Evolutionary conservation across 2,329 filamentous ascomycete genomes (phyloP).

Genomic region (Aspergillus terreus): DNA sequence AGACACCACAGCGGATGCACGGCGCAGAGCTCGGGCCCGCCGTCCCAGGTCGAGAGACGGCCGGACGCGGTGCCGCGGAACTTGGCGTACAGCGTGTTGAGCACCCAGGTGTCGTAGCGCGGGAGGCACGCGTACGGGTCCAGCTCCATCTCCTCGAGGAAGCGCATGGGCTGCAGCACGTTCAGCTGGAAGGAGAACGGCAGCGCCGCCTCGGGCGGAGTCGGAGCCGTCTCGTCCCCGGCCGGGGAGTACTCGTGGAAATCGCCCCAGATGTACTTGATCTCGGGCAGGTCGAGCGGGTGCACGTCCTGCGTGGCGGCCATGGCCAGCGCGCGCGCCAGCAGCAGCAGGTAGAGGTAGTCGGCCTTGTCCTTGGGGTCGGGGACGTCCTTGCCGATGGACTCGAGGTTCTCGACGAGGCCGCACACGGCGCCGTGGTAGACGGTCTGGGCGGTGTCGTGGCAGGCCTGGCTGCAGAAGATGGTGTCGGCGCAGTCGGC

Average conservation of each 20-base stretch:
- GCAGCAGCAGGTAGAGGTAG: slow-evolving; percentile 57
- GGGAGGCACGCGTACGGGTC: slow-evolving; percentile 52
- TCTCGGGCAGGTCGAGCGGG: slow-evolving; percentile 57
- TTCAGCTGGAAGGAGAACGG: slow-evolving; percentile 61
- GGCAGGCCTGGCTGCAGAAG: slow-evolving; percentile 58
- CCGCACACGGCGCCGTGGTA: slow-evolving; percentile 61
- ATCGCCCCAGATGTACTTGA: slow-evolving; percentile 65
- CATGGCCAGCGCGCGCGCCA: slow-evolving; percentile 58
- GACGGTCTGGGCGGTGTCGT: slow-evolving; percentile 49
- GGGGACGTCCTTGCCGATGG: slow-evolving; percentile 56
- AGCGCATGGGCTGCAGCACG: slow-evolving; percentile 56
- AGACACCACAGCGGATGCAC: slow-evolving; percentile 96
- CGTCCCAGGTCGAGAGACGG: slow-evolving; percentile 69
- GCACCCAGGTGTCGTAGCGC: slow-evolving; percentile 54
- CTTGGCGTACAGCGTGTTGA: slow-evolving; percentile 90
- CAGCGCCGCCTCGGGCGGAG: slow-evolving; percentile 42
- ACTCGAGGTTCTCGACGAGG: slow-evolving; percentile 48
- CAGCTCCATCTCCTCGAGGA: slow-evolving; percentile 61
- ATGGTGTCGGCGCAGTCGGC: slow-evolving; percentile 55
- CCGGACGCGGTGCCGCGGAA: slow-evolving; percentile 91
- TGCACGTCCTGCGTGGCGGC: slow-evolving; percentile 57
- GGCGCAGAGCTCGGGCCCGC: slow-evolving; percentile 83
- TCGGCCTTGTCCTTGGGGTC: slow-evolving; percentile 57
- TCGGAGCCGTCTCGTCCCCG: slow-evolving; percentile 3
- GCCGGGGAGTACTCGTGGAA: slow-evolving; percentile 43